Base-by-base conservation (phyloP, 768 basidiomycete genomes). In the Collybia sordida region DNA sequence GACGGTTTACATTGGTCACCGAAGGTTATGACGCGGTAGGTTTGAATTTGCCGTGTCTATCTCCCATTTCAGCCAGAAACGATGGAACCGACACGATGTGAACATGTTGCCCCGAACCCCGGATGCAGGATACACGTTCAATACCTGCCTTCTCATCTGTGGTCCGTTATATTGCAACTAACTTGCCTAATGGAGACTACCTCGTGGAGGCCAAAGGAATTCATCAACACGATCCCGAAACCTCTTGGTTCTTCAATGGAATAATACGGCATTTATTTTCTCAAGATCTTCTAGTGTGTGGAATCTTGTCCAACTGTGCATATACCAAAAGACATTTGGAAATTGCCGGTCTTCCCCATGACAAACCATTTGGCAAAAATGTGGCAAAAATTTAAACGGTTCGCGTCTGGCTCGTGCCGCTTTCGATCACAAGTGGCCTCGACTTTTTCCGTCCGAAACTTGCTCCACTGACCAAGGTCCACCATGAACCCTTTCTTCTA, bases 391-490 rank as follows among this genome's bases (percentile, higher is more conserved):
- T 59, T 61, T 71, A 71, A 71, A 73, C 73, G 73, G 48, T 75
- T 78, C 75, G 73, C 71, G 63, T 61, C 60, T 56, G 68, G 77
- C 83, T 79, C 83, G 78, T 86, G 85, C 78, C 71, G 74, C 72
- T 68, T 70, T 78, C 82, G 85, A 89, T 88, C 85, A 78, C 64
- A 31, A 66, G 71, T 74, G 73, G 74, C 74, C 78, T 74, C 72
- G 72, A 73, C 61, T 72, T 74, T 74, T 66, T 72, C 71, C 70
- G 73, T 76, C 79, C 81, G 81, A 82, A 75, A 70, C 70, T 76
- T 78, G 75, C 84, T 86, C 86, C 85, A 89, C 85, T 75, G 71
- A 71, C 77, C 80, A 81, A 79, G 70, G 66, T 74, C 73, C 72
- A 73, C 72, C 74, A 58, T 64, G 77, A 77, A 78, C 69, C 74